Evolutionary conservation across 345 rosid genomes (phyloP).

Genomic region (Physaria fendleri): DNA sequence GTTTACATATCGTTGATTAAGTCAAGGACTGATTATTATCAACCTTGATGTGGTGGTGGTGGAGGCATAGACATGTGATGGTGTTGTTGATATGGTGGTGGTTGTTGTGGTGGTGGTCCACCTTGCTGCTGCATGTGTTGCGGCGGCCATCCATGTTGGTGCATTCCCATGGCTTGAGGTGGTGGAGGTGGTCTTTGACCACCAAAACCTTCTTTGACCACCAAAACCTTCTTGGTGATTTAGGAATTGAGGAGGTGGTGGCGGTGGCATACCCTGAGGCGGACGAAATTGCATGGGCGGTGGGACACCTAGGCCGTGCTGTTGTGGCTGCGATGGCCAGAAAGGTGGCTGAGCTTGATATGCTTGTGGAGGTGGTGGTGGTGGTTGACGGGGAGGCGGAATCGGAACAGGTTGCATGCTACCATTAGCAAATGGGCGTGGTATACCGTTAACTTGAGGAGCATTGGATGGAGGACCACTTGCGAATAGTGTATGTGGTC

Average conservation of each 20-base stretch:
- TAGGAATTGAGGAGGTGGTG: conserved; percentile 41
- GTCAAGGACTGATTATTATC: neutral
- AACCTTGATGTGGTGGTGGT: conserved; percentile 42
- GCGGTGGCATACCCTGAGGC: conserved; percentile 63
- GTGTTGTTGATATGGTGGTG: conserved; percentile 58
- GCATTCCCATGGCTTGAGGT: conserved; percentile 81
- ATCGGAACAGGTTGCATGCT: conserved; percentile 44
- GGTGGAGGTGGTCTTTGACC: conserved; percentile 77
- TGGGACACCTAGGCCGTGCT: conserved; percentile 65
- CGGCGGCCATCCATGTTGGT: conserved; percentile 56
- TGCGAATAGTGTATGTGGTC: too few relatives aligned
- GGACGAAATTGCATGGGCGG: conserved; percentile 72
- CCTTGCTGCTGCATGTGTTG: conserved; percentile 31
- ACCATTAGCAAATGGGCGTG: conserved; percentile 70
- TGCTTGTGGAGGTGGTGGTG: conserved; percentile 73
- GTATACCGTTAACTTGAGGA: too few relatives aligned
- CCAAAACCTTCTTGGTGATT: conserved; percentile 26
- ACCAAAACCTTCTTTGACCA: too few relatives aligned
- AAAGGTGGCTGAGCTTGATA: conserved; percentile 43
- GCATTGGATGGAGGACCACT: too few relatives aligned
- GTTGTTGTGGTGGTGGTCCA: conserved; percentile 53
- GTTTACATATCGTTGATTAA: conserved; percentile 14
- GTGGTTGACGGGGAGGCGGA: conserved; percentile 54
- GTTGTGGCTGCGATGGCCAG: conserved; percentile 67
- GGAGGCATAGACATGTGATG: conserved; percentile 75